These are phyloP conservation scores for Suillus tomentosus DNA, from an alignment of 768 basidiomycete species.

Conservation along the genomic window DNA sequence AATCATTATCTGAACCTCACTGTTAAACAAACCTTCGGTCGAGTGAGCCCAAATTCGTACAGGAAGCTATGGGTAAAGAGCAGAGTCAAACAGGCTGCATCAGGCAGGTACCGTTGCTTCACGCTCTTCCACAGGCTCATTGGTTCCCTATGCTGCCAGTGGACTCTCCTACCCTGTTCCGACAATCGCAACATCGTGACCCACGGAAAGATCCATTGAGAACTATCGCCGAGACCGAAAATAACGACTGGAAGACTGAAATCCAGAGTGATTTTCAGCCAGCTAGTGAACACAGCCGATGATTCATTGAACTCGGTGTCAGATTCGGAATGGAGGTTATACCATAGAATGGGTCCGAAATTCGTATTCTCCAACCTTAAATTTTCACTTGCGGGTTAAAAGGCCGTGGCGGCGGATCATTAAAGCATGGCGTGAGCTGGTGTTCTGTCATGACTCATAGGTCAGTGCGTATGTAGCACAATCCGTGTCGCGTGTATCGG, in stretches of 20 bases:
- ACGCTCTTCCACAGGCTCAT: not conserved
- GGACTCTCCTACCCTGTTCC: not conserved
- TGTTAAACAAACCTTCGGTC: too few relatives aligned
- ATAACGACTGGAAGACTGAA: not conserved
- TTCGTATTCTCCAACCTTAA: not conserved
- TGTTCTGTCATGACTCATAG: not conserved
- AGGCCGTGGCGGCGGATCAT: not conserved
- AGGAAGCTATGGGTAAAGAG: too few relatives aligned
- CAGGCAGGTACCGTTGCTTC: not conserved
- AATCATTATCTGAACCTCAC: too few relatives aligned
- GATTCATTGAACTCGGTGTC: not conserved
- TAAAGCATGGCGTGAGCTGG: not conserved
- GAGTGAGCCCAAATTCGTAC: too few relatives aligned
- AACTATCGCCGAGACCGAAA: not conserved
- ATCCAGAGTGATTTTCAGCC: not conserved
- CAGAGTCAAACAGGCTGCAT: not conserved
- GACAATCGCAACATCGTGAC: not conserved
- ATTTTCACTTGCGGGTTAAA: not conserved
- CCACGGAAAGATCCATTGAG: not conserved
- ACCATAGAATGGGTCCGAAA: not conserved
- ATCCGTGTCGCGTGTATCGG: not conserved
- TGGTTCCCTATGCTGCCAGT: not conserved
- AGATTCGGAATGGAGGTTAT: not conserved
- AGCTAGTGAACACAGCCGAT: not conserved
- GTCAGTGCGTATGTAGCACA: not conserved